Base-by-base conservation (phyloP, 352 stramenopile genomes). In the Pilasporangium apinafurcum region DNA sequence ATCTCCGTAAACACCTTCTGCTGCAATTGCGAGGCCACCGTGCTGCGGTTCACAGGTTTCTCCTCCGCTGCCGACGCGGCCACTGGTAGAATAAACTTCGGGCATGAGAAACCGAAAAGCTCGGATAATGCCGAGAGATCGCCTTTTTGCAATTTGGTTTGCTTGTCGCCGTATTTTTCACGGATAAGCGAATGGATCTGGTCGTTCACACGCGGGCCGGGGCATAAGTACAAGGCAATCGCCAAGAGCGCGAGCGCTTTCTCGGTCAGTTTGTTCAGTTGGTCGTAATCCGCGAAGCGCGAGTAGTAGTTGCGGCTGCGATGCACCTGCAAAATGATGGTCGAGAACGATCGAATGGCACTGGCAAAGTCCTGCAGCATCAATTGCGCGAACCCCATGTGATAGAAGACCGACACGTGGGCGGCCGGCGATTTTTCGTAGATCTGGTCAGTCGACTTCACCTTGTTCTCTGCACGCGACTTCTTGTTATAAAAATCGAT, bases 301-400 rank as follows among this genome's bases (percentile, higher is more conserved):
- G 88, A 81, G 62, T 96, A 87, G 65, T 96, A 96, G 54, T 83
- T 94, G 41, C 77, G 79, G 59, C 73, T 91, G 60, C 83, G 79
- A 60, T 95, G 84, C 48, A 95, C 75, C 53, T 96, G 77, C 34
- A 94, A 50, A 40, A 96, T 86, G 65, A 94, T 87, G 25, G 81
- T 92, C 64, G 79, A 88, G 62, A 94, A 92, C 35, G 82, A 92
- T 39, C 75, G 79, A 41, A 91, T 86, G 12, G 95, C 86, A 38
- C 96, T 90, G 37, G 93, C 86, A 76, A 98, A 98, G 47, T 97
- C 86, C 59, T 96, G 80, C 35, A 98, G 73, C 95, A 99, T 98
- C 54, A 99, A 76, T 70, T 98, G 97, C 10, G 86, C 83, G 29
- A 99, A 95, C 20, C 96, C 95, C 45, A 97, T 91, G 85, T 99